Base-by-base conservation (phyloP, 148 eudicot genomes). In the Rhododendron kiyosumense region DNA sequence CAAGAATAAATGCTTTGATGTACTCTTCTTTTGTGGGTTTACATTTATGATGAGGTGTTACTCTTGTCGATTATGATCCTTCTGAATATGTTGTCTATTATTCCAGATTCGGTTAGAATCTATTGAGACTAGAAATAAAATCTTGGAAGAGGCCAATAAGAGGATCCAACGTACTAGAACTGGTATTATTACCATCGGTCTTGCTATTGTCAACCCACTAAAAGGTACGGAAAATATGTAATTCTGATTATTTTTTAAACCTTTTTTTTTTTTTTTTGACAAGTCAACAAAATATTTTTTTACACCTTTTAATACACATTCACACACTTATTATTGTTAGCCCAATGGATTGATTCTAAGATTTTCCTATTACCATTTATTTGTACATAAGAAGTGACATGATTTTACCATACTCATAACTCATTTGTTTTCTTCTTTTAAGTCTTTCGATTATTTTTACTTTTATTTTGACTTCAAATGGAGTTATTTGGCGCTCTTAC, bases 401-500 rank as follows among this genome's bases (percentile, higher is more conserved):
- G 17, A 73, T 54, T 86, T 32, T 65, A 34, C 65, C 71, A 76
- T 5, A 18, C 48, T 7, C 41, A 2, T 28, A 32, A 38, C 32
- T 10, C 52, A 85, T n/a, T 77, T 6, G 22, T 48, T 22, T 80
- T 49, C 5, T 41, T 8, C 46, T 14, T 28, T 52, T 74, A 20
- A 76, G 45, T 85, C 63, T 77, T 34, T 51, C 84, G 46, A 43
- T 85, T 69, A 79, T 82, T 38, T 1, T n/a, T 75, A 45, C 8
- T 73, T 71, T 87, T 15, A 24, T 83, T 32, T 80, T 65, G 65
- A 28, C 32, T 81, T 83, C 43, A 90, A 97, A 98, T 91, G 85
- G 99, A 97, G 74, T 89, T 97, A 81, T 93, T 97, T 92, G 99
- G 98, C 85, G 96, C 96, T 90, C 96, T 97, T 84, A 90, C 93